Base-by-base conservation (phyloP, 257 asterid species). In the Nemophila menziesii region DNA sequence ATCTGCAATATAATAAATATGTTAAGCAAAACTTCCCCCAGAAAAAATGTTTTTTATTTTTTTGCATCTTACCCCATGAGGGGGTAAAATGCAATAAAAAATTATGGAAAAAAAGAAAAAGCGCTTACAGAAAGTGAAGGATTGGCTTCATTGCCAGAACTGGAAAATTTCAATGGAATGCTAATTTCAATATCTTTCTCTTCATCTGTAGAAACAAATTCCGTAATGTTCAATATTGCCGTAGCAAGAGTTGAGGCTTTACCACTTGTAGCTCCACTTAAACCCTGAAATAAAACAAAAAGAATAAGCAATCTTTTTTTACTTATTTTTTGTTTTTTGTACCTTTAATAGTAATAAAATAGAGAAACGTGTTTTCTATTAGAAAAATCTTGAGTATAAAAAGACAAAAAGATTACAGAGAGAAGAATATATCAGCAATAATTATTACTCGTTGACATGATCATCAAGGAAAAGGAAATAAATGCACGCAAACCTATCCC, bases 181-280 rank as follows among this genome's bases (percentile, higher is more conserved):
- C 24, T 27, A 16, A 82, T 54, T 39, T 66, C 72, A 18, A 61
- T 22, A 45, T 56, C 52, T 29, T 58, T 71, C 40, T 64, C 53
- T 17, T 61, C 70, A 22, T 57, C 55, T 8, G 59, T 22, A 17
- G 72, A 69, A 27, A 54, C 64, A 39, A 67, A 75, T 33, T 69
- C 75, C 29, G 79, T 75, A 51, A 82, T 75, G 67, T 82, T 71
- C 65, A 82, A 50, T 5, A 70, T 54, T 49, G 72, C 74, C 15
- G 69, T 43, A 22, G 66, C 79, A 23, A 69, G 37, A 29, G 49
- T 16, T 4, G 67, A 49, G 41, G 48, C 53, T 63, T 60, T 72
- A 61, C 58, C 66, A 21, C 66, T 68, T 51, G 77, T 46, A 55
- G 61, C 77, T 50, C 46, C 58, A 33, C 52, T 52, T 23, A 57